A percentile compares a stretch with the other conserved stretches of the same genome.
phyloP scores from a whole-genome alignment of 176 grass and related monocot genomes.

The Avena atlantica region DNA sequence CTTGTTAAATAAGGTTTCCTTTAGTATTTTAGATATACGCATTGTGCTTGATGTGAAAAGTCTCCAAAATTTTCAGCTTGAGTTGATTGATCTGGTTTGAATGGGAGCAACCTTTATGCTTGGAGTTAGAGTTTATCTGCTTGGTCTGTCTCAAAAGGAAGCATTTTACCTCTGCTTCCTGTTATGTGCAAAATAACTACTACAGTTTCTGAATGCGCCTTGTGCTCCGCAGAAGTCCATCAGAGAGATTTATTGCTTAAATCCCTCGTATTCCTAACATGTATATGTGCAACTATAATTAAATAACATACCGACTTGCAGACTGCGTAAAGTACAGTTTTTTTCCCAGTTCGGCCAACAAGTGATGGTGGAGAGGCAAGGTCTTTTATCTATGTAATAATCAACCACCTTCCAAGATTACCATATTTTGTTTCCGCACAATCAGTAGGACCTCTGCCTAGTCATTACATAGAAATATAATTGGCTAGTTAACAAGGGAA shows the following conservation, averaged over 20 bases:
- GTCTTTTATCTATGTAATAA: neutral
- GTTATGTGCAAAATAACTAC: neutral
- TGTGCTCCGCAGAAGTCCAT: neutral
- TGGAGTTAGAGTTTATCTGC: neutral
- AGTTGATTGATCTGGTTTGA: neutral
- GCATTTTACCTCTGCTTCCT: neutral
- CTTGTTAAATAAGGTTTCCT: neutral
- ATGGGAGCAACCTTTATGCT: neutral
- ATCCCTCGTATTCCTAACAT: neutral
- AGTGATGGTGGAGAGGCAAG: neutral
- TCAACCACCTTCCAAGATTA: neutral
- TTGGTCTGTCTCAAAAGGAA: conserved; percentile 5
- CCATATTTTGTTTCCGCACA: neutral
- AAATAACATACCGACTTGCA: neutral
- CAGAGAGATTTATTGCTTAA: neutral
- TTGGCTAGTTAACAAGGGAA: neutral
- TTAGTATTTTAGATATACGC: neutral
- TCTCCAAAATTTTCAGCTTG: neutral
- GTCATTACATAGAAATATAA: neutral
- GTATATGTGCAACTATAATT: neutral
- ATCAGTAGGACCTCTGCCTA: neutral
- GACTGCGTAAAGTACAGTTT: neutral
- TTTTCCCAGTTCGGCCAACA: neutral
- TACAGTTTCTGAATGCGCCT: neutral
- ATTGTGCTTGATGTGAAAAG: neutral